Percentiles rank a stretch among this genome's conserved stretches.
Evolutionary conservation across 768 basidiomycete species (phyloP).

Genomic region (Tylopilus rubrobrunneus): DNA sequence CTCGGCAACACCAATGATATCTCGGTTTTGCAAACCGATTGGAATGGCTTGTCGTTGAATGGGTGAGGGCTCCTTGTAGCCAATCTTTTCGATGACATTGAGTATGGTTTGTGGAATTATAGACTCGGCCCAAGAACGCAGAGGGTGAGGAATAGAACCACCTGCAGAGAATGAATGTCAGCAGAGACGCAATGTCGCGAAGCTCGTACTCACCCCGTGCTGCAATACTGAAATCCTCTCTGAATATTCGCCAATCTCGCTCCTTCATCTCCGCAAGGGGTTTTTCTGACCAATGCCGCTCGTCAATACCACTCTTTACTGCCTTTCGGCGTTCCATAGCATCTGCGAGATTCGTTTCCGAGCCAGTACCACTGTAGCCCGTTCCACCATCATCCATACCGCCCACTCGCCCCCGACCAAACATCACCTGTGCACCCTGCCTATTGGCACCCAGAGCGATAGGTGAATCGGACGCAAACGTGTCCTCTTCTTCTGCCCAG

Average conservation of each 20-base stretch:
- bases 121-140: constrained; percentile 91
- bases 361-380: constrained; percentile 28
- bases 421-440: constrained; percentile 86
- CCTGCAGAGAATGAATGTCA: constrained; percentile 41
- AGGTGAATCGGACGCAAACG: constrained; percentile 75
- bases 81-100: constrained; percentile 83
- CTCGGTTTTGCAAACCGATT: constrained; percentile 94
- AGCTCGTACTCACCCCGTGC: constrained; percentile 61
- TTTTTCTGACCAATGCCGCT: constrained; percentile 98
- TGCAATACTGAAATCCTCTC: constrained; percentile 97
- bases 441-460: constrained; percentile 64
- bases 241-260: constrained; percentile 97
- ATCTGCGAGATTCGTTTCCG: constrained; percentile 66
- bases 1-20: constrained; percentile 98
- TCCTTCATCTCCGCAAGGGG: constrained; percentile 89
- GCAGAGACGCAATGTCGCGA: background rate
- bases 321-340: constrained; percentile 79
- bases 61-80: constrained; percentile 95
- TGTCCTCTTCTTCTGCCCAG: constrained; percentile 97
- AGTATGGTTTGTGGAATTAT: constrained; percentile 74
- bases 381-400: constrained; percentile 81
- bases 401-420: constrained; percentile 77
- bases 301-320: constrained; percentile 79
- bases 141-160: constrained; percentile 88
- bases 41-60: constrained; percentile 99